phyloP scores from a whole-genome alignment of 228 moss, liverwort and hornwort genomes.

The Sphagnum magellanicum region DNA sequence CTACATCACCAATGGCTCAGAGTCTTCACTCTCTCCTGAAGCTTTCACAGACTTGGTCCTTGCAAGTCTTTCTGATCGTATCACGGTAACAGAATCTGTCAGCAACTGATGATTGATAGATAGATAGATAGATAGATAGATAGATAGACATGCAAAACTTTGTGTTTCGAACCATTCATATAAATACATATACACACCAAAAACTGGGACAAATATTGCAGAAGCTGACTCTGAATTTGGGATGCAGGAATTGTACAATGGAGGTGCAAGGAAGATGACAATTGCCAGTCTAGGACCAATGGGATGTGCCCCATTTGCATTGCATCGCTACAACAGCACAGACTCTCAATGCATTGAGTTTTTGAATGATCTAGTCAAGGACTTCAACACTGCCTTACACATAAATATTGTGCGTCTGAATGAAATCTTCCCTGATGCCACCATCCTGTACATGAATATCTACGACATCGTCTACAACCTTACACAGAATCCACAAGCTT shows the following conservation, averaged over 20 bases:
- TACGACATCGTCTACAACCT: background rate
- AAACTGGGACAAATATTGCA: too few relatives aligned
- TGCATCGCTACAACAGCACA: conserved; percentile 20
- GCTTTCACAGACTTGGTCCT: conserved; percentile 18
- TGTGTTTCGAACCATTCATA: too few relatives aligned
- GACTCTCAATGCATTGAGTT: conserved; percentile 15
- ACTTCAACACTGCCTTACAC: conserved; percentile 12
- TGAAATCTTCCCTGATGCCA: conserved; percentile 9
- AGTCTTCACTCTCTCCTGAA: background rate
- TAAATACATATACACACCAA: too few relatives aligned
- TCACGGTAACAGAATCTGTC: conserved; percentile 10
- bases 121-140: too few relatives aligned
- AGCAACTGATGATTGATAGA: too few relatives aligned
- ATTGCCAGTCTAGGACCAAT: conserved; percentile 22
- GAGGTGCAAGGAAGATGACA: conserved; percentile 33
- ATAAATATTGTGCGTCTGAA: conserved; percentile 18
- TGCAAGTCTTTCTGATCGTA: conserved; percentile 4
- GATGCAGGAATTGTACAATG: conserved; percentile 15
- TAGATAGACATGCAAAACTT: too few relatives aligned
- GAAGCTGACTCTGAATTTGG: background rate
- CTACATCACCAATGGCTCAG: conserved; percentile 14
- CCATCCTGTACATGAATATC: conserved; percentile 1
- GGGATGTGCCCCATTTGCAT: conserved; percentile 26
- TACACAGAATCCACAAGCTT: background rate
- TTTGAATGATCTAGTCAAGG: conserved; percentile 16